These are phyloP conservation scores for Fusarium sp. DNA, from an alignment of 2,329 filamentous ascomycete species.

Conservation along the genomic window DNA sequence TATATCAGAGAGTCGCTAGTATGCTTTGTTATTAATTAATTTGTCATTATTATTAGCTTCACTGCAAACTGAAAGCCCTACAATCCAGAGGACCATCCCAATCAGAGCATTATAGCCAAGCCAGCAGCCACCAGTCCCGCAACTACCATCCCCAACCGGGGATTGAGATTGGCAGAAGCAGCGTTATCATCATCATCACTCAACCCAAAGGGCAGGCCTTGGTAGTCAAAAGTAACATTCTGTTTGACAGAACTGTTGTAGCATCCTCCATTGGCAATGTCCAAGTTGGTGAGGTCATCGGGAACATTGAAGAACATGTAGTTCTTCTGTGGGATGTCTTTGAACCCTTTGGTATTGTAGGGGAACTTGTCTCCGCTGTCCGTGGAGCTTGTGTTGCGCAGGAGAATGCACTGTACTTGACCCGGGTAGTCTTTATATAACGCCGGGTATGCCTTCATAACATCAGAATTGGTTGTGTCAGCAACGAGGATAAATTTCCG, in stretches of 20 bases:
- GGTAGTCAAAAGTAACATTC: slow-evolving; percentile 77
- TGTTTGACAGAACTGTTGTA: slow-evolving; percentile 73
- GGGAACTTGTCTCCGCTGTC: slow-evolving; percentile 76
- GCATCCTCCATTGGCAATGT: slow-evolving; percentile 76
- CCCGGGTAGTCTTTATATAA: slow-evolving; percentile 74
- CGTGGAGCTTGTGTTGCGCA: slow-evolving; percentile 79
- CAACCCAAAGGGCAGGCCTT: slow-evolving; percentile 66
- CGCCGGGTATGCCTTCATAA: slow-evolving; percentile 74
- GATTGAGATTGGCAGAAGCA: slow-evolving; percentile 41
- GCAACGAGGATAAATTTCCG: slow-evolving; percentile 81
- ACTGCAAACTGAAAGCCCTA: neutral
- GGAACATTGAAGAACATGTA: slow-evolving; percentile 86
- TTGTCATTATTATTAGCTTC: slow-evolving; percentile 14
- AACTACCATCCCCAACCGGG: slow-evolving; percentile 35
- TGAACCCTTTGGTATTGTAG: slow-evolving; percentile 79
- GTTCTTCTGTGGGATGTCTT: slow-evolving; percentile 70
- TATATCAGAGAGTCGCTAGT: too few species aligned
- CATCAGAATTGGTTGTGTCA: slow-evolving; percentile 80
- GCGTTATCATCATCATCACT: slow-evolving; percentile 49
- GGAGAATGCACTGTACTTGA: slow-evolving; percentile 81
- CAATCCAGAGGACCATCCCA: neutral
- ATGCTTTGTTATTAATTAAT: neutral
- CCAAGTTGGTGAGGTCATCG: slow-evolving; percentile 73
- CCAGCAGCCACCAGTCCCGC: slow-evolving; percentile 36
- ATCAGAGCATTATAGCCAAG: slow-evolving; percentile 40